Evolutionary conservation across 1,284 basidiomycete genomes (phyloP).

Genomic region (Takashimella tepidaria): DNA sequence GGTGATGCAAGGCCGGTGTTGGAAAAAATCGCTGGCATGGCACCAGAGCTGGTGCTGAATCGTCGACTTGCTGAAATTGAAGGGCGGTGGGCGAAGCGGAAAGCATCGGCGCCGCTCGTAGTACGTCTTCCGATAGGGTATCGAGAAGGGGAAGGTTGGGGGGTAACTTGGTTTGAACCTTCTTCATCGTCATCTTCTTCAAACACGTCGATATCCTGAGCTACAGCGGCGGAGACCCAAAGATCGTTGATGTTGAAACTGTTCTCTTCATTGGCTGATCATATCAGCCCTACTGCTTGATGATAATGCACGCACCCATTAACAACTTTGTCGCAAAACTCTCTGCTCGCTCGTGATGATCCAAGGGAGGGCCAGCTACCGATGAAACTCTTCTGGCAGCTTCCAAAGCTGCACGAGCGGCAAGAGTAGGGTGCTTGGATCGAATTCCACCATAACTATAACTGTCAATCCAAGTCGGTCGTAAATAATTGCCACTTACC

Average conservation of each 20-base stretch:
- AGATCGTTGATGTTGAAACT: constrained; percentile 49
- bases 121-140: constrained; percentile 3
- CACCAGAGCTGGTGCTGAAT: constrained; percentile 40
- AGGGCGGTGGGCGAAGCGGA: constrained; percentile 15
- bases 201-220: constrained; percentile 48
- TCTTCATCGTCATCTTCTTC: constrained; percentile 47
- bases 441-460: constrained; percentile 46
- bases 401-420: constrained; percentile 43
- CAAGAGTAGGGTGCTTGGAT: constrained; percentile 48
- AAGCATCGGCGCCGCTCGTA: constrained; percentile 9
- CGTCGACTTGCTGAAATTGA: constrained; percentile 29
- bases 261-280: constrained; percentile 47
- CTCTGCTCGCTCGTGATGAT: constrained; percentile 24
- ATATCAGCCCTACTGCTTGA: not conserved
- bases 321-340: constrained; percentile 80
- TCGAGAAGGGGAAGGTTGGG: constrained; percentile 3
- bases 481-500: constrained; percentile 22
- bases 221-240: constrained; percentile 49
- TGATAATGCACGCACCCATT: constrained; percentile 50
- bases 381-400: constrained; percentile 42
- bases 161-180: constrained; percentile 27
- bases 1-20: constrained; percentile 44
- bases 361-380: constrained; percentile 21
- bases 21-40: constrained; percentile 44
- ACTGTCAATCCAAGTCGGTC: constrained; percentile 19